Conservation (phyloP, 2,329 filamentous ascomycete species). For the Rasamsonia emersonii region DNA sequence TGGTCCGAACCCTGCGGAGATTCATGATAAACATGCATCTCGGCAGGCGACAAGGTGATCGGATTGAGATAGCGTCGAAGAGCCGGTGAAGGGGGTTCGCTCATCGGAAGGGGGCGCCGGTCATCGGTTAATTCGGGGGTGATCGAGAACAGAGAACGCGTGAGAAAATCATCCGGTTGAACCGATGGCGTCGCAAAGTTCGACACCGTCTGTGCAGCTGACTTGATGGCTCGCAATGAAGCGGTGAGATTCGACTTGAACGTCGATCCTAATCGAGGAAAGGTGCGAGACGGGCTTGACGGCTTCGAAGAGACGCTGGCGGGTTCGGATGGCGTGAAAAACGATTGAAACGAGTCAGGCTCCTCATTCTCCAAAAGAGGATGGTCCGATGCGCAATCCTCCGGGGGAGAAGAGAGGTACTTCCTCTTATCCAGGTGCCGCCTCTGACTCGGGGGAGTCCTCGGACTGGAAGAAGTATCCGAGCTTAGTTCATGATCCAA, state of each 20-base stretch:
- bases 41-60: conserved; percentile 36
- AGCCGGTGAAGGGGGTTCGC: conserved; percentile 47
- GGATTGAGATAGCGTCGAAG: conserved; percentile 55
- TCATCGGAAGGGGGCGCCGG: conserved; percentile 47
- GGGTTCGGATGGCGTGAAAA: not conserved
- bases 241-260: conserved; percentile 58
- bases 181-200: conserved; percentile 46
- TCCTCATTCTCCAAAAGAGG: conserved; percentile 42
- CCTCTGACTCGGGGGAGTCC: conserved; percentile 32
- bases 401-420: conserved; percentile 42
- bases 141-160: conserved; percentile 48
- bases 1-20: conserved; percentile 25
- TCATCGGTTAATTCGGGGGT: conserved; percentile 53
- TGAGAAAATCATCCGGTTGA: conserved; percentile 52
- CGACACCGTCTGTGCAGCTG: conserved; percentile 53
- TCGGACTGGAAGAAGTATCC: conserved; percentile 36
- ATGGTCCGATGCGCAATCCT: conserved; percentile 50
- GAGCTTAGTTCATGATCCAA: conserved; percentile 43
- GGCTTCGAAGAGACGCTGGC: conserved; percentile 11
- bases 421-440: conserved; percentile 33
- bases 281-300: conserved; percentile 21
- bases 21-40: conserved; percentile 38
- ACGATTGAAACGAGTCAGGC: conserved; percentile 13
- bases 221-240: conserved; percentile 53
- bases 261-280: conserved; percentile 38